Percentiles rank a stretch among this genome's conserved stretches.
Evolutionary conservation across 179 eudicot genomes (phyloP).

Genomic region (Beta corolliflora): DNA sequence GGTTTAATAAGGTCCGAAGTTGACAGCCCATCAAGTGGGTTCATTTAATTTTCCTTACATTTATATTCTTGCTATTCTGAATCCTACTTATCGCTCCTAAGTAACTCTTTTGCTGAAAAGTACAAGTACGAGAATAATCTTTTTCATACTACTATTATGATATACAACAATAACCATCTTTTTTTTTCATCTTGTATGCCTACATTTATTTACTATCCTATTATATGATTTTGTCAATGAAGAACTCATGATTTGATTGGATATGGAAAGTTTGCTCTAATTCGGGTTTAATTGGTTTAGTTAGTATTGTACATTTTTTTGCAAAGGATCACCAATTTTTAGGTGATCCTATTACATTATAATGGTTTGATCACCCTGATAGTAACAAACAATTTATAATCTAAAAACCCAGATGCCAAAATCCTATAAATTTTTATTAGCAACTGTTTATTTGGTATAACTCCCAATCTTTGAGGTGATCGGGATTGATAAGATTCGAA

Average conservation of each 20-base stretch:
- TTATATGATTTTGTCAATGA: neutral
- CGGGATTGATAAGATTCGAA: neutral
- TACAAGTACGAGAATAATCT: no score
- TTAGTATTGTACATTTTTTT: neutral
- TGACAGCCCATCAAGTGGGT: no score
- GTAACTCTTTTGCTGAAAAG: no score
- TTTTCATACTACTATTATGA: no score
- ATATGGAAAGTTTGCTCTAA: neutral
- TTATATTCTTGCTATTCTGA: no score
- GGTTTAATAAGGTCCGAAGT: no score
- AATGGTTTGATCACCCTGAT: neutral
- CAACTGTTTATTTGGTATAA: neutral
- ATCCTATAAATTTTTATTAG: neutral
- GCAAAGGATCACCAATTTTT: constrained; percentile 16
- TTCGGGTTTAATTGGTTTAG: neutral
- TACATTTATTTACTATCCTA: no score
- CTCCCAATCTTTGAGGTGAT: neutral
- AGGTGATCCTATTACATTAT: constrained; percentile 29
- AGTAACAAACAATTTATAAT: neutral
- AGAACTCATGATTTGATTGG: neutral
- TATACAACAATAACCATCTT: no score
- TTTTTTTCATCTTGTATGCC: no score
- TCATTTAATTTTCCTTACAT: no score
- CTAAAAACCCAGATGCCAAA: constrained; percentile 16
- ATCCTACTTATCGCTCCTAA: no score